Percentiles rank a stretch among this genome's conserved stretches.
phyloP scores from a whole-genome alignment of 805 yeast species.

The Lachancea cidri region DNA sequence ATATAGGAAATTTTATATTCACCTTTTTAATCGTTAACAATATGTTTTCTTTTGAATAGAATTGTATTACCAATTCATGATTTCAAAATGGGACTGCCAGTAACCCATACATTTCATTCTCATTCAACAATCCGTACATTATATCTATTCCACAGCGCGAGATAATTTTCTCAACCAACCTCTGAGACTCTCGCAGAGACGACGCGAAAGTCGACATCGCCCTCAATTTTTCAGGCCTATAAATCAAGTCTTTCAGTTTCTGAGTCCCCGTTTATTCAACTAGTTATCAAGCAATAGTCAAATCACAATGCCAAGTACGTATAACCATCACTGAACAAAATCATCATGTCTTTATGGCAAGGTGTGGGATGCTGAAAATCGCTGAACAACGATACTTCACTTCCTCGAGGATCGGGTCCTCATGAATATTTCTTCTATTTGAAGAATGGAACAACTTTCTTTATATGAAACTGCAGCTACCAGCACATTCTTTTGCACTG shows the following conservation, averaged over 20 bases:
- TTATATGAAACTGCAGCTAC: background rate
- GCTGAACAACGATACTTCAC: background rate
- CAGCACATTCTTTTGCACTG: slow-evolving; percentile 44
- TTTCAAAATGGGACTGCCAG: no score
- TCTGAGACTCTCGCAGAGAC: no score
- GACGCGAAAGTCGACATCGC: no score
- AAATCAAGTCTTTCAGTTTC: background rate
- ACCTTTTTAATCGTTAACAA: background rate
- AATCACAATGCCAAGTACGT: slow-evolving; percentile 64
- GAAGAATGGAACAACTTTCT: slow-evolving; percentile 1
- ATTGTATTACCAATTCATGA: no score
- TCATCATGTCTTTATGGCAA: slow-evolving; percentile 1
- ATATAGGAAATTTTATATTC: background rate
- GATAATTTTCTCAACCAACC: no score
- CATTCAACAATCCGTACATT: no score
- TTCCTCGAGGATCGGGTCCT: slow-evolving; percentile 70
- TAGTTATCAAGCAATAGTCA: slow-evolving; percentile 15
- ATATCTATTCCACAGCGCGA: no score
- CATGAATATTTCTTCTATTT: slow-evolving; percentile 28
- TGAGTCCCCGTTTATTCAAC: background rate
- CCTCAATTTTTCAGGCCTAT: background rate
- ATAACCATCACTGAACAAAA: slow-evolving; percentile 9
- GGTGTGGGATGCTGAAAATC: slow-evolving; percentile 4
- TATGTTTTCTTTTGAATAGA: no score
- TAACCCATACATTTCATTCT: no score